Percentiles rank a stretch among this genome's conserved stretches.
Conservation (phyloP, 495 filamentous ascomycete species). For the Tuber melanosporum region DNA sequence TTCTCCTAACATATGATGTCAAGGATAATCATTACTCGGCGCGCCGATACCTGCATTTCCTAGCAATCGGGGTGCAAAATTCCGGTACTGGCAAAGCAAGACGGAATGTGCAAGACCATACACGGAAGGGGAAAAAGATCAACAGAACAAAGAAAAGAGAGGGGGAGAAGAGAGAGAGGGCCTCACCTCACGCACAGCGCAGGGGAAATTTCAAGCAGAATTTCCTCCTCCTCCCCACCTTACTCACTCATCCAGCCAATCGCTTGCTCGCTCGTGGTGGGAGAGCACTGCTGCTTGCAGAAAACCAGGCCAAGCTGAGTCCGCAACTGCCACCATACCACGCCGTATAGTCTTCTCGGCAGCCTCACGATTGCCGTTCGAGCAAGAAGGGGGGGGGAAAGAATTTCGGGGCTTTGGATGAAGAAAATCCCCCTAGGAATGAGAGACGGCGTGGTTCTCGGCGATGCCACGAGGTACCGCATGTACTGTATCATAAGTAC, state of each 20-base stretch:
- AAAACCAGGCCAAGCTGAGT: background rate
- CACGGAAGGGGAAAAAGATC: background rate
- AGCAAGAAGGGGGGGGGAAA: background rate
- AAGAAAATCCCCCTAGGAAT: background rate
- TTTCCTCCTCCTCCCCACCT: background rate
- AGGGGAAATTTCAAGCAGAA: background rate
- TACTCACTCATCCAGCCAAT: background rate
- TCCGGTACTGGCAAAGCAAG: background rate
- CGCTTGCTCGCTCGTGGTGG: background rate
- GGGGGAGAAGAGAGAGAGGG: background rate
- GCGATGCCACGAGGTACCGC: background rate
- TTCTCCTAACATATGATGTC: background rate
- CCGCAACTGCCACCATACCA: background rate
- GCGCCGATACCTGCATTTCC: background rate
- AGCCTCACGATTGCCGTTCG: background rate
- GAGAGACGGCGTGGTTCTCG: background rate
- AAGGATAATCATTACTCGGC: background rate
- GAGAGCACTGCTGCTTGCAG: background rate
- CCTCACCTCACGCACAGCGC: background rate
- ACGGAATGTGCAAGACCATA: background rate
- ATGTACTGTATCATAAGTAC: background rate
- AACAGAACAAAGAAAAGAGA: background rate
- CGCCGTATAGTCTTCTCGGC: background rate
- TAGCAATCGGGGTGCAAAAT: background rate
- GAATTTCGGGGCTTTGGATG: background rate